Base-by-base conservation (phyloP, 1,284 basidiomycete genomes). In the Trametes versicolor region DNA sequence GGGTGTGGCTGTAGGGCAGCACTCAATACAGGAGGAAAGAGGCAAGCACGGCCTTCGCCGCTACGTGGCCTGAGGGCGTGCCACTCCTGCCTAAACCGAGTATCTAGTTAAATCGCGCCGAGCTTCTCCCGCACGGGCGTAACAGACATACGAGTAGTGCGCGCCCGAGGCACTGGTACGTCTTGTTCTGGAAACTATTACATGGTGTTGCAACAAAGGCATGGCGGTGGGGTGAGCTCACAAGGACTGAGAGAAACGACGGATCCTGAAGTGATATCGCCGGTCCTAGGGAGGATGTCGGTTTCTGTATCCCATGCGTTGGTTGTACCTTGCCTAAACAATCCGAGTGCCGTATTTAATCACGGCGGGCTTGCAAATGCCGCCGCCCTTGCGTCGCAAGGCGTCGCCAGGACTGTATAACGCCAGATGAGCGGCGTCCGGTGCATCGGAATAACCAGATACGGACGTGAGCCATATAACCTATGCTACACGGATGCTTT, bases 1-100 rank as follows among this genome's bases (percentile, higher is more conserved):
- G 19, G 15, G 41, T 43, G 41, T n/a, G 41, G 41, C 41, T 43
- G 19, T n/a, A 43, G 41, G 15, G 8, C 41, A 43, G 41, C 19
- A 43, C 6, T 19, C 41, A 17, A 43, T 43, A 17, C 41, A 43
- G 19, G 45, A 48, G 45, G 45, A 48, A 48, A 25, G 45, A 56
- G 47, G 36, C 25, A 21, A 29, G 36, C 17, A 32, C 37, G 5
- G 32, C 45, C 21, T n/a, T 7, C 37, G 4, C 32, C 55, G 25
- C 37, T 41, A 39, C 23, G 25, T 54, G 36, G 15, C 39, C 17
- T 2, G 12, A 43, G 27, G 19, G 13, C 27, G 53, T 45, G 41
- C 27, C 29, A 32, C 9, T 56, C 43, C 43, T 56, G 25, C 54
- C 54, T 56, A 21, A 47, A 47, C 25, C 10, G 32, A 34, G 43